phyloP scores from a whole-genome alignment of 495 filamentous ascomycete species.

The Apiosordaria backusii region DNA sequence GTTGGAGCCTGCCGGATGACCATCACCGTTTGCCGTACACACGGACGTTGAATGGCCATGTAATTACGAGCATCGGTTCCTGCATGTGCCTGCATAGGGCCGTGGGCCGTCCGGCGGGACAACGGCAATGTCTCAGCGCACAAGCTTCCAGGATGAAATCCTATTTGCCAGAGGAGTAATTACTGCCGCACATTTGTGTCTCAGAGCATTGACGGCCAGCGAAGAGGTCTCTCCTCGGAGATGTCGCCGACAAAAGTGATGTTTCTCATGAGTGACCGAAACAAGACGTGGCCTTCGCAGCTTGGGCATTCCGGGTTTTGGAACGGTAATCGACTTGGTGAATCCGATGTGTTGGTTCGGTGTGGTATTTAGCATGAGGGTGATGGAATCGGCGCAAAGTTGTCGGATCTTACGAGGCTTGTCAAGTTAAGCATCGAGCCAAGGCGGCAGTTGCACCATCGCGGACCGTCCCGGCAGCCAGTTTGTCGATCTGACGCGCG shows the following conservation, averaged over 20 bases:
- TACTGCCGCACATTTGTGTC: neutral
- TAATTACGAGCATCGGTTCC: neutral
- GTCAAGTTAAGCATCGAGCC: neutral
- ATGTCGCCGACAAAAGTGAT: neutral
- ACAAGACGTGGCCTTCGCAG: no score
- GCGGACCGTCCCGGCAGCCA: neutral
- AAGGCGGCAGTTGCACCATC: neutral
- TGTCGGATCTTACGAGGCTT: neutral
- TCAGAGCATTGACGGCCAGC: neutral
- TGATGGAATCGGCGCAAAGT: neutral
- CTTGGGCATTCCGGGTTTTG: no score
- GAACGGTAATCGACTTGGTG: no score
- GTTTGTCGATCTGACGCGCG: neutral
- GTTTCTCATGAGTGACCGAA: neutral
- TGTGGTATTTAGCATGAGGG: neutral
- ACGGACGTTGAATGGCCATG: neutral
- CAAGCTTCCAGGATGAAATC: neutral
- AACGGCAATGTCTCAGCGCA: neutral
- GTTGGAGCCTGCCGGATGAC: no score
- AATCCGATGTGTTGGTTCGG: neutral
- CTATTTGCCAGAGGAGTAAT: neutral
- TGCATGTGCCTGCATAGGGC: neutral
- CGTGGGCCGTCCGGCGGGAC: neutral
- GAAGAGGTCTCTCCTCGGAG: neutral
- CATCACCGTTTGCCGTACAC: neutral